Conservation (phyloP, 208 protist genomes). For the Phytomonas francai region DNA sequence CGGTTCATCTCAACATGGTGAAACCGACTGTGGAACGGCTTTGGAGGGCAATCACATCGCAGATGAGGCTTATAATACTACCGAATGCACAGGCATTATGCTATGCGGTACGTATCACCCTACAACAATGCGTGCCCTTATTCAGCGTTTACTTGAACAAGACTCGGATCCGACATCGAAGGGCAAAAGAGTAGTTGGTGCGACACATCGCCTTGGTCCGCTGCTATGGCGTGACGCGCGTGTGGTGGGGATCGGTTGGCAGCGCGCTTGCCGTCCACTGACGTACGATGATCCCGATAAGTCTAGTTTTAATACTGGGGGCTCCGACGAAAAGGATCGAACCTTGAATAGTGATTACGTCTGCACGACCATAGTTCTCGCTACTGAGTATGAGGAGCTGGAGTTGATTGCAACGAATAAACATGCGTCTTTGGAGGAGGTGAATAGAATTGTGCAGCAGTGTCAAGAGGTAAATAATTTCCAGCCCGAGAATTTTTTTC, state of each 20-base stretch:
- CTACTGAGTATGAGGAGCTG: slow-evolving; percentile 70
- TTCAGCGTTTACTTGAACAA: slow-evolving; percentile 8
- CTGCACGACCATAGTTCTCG: slow-evolving; percentile 56
- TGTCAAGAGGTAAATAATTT: neutral
- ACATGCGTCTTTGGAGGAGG: slow-evolving; percentile 46
- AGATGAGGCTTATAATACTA: neutral
- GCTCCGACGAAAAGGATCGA: neutral
- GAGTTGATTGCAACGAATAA: slow-evolving; percentile 34
- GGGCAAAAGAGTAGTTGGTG: slow-evolving; percentile 8
- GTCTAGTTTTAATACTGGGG: neutral
- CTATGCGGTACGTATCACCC: slow-evolving; percentile 6
- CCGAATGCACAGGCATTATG: neutral
- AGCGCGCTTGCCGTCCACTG: slow-evolving; percentile 17
- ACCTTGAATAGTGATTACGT: slow-evolving; percentile 11
- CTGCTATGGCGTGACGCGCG: slow-evolving; percentile 59
- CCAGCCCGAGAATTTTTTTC: neutral
- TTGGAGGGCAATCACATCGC: neutral
- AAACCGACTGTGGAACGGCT: neutral
- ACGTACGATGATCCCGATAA: slow-evolving; percentile 9
- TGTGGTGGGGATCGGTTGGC: slow-evolving; percentile 59
- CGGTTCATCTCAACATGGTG: neutral
- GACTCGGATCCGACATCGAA: slow-evolving; percentile 12
- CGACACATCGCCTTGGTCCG: slow-evolving; percentile 39
- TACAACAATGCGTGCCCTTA: slow-evolving; percentile 11
- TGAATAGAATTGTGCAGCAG: slow-evolving; percentile 43